Percentiles rank a stretch among this genome's conserved stretches.
Conservation (phyloP, 768 basidiomycete genomes). For the Boletus insuetus region DNA sequence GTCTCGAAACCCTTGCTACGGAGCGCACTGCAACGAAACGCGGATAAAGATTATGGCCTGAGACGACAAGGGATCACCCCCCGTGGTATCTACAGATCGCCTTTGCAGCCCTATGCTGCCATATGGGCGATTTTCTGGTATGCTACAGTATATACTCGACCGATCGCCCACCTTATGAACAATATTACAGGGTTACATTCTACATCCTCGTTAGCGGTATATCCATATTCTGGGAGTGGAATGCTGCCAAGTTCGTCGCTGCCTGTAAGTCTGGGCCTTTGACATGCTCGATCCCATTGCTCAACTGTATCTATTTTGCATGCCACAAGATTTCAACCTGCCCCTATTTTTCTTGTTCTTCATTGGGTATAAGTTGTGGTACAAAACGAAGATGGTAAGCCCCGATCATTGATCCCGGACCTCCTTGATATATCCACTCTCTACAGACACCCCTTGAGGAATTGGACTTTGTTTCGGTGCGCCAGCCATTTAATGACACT, state of each 20-base stretch:
- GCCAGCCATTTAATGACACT: neutral
- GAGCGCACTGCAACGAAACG: slow-evolving; percentile 33
- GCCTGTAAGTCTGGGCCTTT: slow-evolving; percentile 31
- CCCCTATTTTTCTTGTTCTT: slow-evolving; percentile 44
- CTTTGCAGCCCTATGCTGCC: slow-evolving; percentile 63
- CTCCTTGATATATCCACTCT: neutral
- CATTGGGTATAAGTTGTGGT: slow-evolving; percentile 41
- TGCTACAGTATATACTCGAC: slow-evolving; percentile 29
- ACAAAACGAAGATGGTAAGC: slow-evolving; percentile 22
- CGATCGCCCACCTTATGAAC: neutral
- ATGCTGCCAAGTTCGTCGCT: slow-evolving; percentile 47
- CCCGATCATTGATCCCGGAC: neutral
- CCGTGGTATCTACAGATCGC: slow-evolving; percentile 58
- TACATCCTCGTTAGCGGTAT: slow-evolving; percentile 59
- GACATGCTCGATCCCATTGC: neutral
- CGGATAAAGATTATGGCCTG: slow-evolving; percentile 12
- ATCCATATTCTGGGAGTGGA: slow-evolving; percentile 63
- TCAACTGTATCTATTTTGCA: neutral
- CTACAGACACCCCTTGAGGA: slow-evolving; percentile 33
- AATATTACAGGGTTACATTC: slow-evolving; percentile 30
- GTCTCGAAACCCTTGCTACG: slow-evolving; percentile 20
- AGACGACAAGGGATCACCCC: slow-evolving; percentile 49
- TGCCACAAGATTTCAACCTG: slow-evolving; percentile 37
- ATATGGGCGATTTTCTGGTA: slow-evolving; percentile 73
- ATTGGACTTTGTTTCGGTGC: slow-evolving; percentile 70